Percentiles rank a stretch among this genome's conserved stretches.
Conservation (phyloP, 2,329 filamentous ascomycete genomes). For the Teratosphaeria epicoccoides region DNA sequence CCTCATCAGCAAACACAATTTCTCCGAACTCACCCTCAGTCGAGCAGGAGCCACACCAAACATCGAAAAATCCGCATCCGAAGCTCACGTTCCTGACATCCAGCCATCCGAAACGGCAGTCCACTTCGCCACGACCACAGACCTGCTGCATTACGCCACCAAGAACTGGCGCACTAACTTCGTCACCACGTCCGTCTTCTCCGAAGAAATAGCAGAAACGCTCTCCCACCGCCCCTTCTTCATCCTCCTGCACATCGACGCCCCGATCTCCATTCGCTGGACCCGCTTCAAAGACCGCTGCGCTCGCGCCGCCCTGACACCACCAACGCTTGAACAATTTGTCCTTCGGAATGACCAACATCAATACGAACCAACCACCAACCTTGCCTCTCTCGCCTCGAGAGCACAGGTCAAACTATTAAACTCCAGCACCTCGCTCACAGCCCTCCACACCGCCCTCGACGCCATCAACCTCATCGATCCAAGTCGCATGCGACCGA, state of each 20-base stretch:
- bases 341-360: conserved; percentile 59
- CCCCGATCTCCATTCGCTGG: conserved; percentile 76
- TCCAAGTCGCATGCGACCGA: conserved; percentile 68
- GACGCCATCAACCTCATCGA: conserved; percentile 66
- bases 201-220: conserved; percentile 60
- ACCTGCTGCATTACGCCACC: conserved; percentile 76
- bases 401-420: conserved; percentile 75
- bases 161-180: conserved; percentile 71
- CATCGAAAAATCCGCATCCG: conserved; percentile 33
- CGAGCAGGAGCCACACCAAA: conserved; percentile 27
- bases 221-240: conserved; percentile 80
- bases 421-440: conserved; percentile 66
- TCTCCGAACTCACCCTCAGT: conserved; percentile 58
- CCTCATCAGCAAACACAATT: conserved; percentile 72
- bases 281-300: conserved; percentile 58
- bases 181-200: conserved; percentile 75
- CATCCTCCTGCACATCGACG: conserved; percentile 82
- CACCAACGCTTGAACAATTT: conserved; percentile 48
- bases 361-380: conserved; percentile 55
- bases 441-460: conserved; percentile 62
- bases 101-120: conserved; percentile 9
- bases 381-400: conserved; percentile 66
- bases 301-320: conserved; percentile 30
- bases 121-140: conserved; percentile 51
- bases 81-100: conserved; percentile 24